Evolutionary conservation across 2,329 filamentous ascomycete species (phyloP).

Genomic region (Verticillium albo-atrum): DNA sequence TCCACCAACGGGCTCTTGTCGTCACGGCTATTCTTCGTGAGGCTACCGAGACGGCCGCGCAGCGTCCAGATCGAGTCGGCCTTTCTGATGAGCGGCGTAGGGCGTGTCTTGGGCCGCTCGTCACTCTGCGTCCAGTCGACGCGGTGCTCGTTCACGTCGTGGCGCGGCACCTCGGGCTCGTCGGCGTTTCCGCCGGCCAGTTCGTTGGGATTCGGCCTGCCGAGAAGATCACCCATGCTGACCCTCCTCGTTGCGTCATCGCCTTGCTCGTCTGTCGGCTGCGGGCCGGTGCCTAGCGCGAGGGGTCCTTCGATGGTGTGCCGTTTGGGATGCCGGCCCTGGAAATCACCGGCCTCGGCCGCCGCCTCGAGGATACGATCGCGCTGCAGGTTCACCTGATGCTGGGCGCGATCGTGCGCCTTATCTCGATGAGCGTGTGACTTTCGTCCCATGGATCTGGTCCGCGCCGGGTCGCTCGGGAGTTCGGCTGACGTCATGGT

Average conservation of each 20-base stretch:
- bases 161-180: conserved; percentile 18
- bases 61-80: conserved; percentile 47
- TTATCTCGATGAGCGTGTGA: conserved; percentile 33
- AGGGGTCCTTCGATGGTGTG: conserved; percentile 26
- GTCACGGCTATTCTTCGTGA: conserved; percentile 21
- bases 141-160: conserved; percentile 28
- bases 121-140: conserved; percentile 59
- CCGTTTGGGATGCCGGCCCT: conserved; percentile 12
- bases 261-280: conserved; percentile 2
- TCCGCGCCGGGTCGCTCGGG: conserved; percentile 24
- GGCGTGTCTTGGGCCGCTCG: conserved; percentile 25
- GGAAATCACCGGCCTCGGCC: conserved; percentile 24
- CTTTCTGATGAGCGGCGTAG: conserved; percentile 30
- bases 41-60: conserved; percentile 32
- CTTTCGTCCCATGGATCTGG: conserved; percentile 29
- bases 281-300: not conserved
- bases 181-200: conserved; percentile 3
- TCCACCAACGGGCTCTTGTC: conserved; percentile 14
- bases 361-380: conserved; percentile 30
- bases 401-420: conserved; percentile 34
- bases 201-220: conserved; percentile 8
- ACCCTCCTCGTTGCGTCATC: conserved; percentile 23
- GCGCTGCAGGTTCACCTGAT: conserved; percentile 29
- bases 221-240: conserved; percentile 31
- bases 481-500: conserved; percentile 14